Base-by-base conservation (phyloP, 208 protist genomes). In the Phytomonas francai region DNA sequence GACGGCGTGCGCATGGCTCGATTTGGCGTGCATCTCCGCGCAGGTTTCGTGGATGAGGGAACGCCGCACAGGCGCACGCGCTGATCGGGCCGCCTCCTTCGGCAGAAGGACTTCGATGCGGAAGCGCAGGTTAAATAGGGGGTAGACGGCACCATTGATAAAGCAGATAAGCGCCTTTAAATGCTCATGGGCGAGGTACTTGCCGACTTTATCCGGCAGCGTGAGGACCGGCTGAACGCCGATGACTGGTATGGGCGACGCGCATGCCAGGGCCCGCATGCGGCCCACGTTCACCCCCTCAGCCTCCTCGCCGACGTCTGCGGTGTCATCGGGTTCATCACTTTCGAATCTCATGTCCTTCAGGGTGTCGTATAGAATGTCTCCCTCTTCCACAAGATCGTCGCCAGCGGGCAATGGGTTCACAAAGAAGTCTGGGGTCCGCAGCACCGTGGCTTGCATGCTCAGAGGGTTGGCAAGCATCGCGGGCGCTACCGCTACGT, bases 111-210 rank as follows among this genome's bases (percentile, higher is more conserved):
- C 68, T 3, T 77, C 78, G 72, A 90, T 64, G 36, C 72, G 51
- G 42, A 89, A 67, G 45, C 54, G 34, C 14, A 81, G 39, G 33
- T 73, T 58, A 11, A 56, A 51, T 12, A 93, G 68, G 0, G 73
- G 63, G 71, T 93, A 93, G 28, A 67, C 65, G 22, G 87, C 87
- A 28, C 76, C 68, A 75, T 93, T 93, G 70, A 80, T 70, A 56
- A 93, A 85, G 67, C 68, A 80, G 49, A 93, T 59, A 64, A 93
- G 78, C 1, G 87, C 87, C 27, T 75, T 70, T 65, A 93, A 93
- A 3, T 57, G 49, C 60, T 93, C 82, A 8, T 76, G 64, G 25
- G 79, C 74, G 63, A 85, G 74, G 58, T 86, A 80, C 31, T 73
- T 76, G 28, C 80, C 80, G 42, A 93, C 60, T 31, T 72, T 76